These are phyloP conservation scores for Apiotrichum akiyoshidainum DNA, from an alignment of 1,284 basidiomycete species.

Conservation along the genomic window DNA sequence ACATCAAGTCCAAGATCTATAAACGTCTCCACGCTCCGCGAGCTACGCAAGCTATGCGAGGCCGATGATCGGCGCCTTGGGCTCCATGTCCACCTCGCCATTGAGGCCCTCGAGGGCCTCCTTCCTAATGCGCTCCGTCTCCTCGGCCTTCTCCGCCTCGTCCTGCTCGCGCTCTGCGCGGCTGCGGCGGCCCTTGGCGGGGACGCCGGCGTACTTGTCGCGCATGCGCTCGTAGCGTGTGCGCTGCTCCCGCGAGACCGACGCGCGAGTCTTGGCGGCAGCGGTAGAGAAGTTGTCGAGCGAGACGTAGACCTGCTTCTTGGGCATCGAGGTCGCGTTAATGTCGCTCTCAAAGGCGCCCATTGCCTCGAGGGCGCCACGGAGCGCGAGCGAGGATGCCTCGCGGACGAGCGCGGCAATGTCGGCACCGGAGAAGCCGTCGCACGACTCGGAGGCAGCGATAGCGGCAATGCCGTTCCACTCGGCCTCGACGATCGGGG, in stretches of 20 bases:
- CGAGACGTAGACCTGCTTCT: slow-evolving; percentile 51
- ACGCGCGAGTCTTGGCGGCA: slow-evolving; percentile 78
- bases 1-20: background rate
- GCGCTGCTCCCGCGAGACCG: slow-evolving; percentile 76
- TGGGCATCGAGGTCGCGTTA: slow-evolving; percentile 16
- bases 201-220: slow-evolving; percentile 71
- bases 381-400: slow-evolving; percentile 80
- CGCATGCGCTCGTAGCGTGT: slow-evolving; percentile 74
- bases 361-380: slow-evolving; percentile 65
- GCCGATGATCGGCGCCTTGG: background rate
- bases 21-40: background rate
- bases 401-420: slow-evolving; percentile 81
- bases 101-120: background rate
- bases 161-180: slow-evolving; percentile 33
- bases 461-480: slow-evolving; percentile 43
- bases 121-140: slow-evolving; percentile 1
- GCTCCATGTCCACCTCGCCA: slow-evolving; percentile 3
- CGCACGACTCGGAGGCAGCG: slow-evolving; percentile 58
- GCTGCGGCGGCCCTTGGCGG: slow-evolving; percentile 44
- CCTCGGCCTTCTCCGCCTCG: slow-evolving; percentile 5
- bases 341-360: slow-evolving; percentile 57
- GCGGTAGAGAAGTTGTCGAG: slow-evolving; percentile 70
- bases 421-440: slow-evolving; percentile 87
- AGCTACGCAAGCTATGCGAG: background rate
- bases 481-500: slow-evolving; percentile 62